Base-by-base conservation (phyloP, 1,139 yeast genomes). In the Hyphopichia buzzinii region DNA sequence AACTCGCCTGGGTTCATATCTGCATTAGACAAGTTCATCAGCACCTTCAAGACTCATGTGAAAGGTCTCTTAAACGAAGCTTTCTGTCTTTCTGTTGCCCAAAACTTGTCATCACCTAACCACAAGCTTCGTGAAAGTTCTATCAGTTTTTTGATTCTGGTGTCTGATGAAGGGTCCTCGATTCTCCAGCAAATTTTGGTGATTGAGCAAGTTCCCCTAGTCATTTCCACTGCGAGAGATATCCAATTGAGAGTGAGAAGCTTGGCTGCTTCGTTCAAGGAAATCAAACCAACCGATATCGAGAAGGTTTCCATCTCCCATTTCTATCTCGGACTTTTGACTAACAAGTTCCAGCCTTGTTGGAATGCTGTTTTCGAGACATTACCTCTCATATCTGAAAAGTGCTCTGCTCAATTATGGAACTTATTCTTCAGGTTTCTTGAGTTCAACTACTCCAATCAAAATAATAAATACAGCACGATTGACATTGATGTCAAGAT, bases 321-420 rank as follows among this genome's bases (percentile, higher is more conserved):
- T 26, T 86, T 73, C 53, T 44, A 84, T 36, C 79, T 88, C 55
- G 97, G 97, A 19, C 67, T 85, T 43, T 62, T 90, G 34, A 72
- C 89, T 1, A 81, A 81, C 32, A 77, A 78, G 42, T 89, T 92
- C 50, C 85, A 88, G 42, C 98, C 98, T 2, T 72, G 84, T 21
- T 88, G 96, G 95, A 75, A 77, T 15, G 86, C 85, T 4, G 83
- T 85, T 3, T 65, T 72, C 38, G 92, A 83, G 42, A 72, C 76
- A 5, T 52, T 86, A 8, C 77, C 82, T 1, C 31, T 40, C n/a
- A 57, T 83, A 8, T 59, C 67, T 10, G 65, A 60, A 10, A 70
- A 69, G 35, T 64, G 74, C 36, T 68, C 72, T 4, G 58, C 59
- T 0, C 41, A 65, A 5, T 67, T 86, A 1, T 90, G 96, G 95